Conservation (phyloP, 768 basidiomycete genomes). For the Coprinopsis marcescibilis region DNA sequence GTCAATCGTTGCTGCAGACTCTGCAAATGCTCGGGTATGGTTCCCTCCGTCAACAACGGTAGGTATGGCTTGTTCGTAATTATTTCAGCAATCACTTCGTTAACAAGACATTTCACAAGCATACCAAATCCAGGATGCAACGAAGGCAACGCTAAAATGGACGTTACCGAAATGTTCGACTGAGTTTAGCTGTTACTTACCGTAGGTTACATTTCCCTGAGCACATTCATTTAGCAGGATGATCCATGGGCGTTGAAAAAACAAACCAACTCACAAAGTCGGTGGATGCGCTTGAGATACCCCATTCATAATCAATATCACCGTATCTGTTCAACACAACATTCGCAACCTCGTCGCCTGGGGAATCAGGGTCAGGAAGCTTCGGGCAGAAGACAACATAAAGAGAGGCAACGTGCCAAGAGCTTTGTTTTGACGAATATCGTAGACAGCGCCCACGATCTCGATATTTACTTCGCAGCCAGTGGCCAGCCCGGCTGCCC, state of each 20-base stretch:
- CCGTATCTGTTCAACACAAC: constrained; percentile 59
- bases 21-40: constrained; percentile 66
- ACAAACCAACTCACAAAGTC: constrained; percentile 68
- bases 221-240: neutral
- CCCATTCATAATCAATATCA: constrained; percentile 56
- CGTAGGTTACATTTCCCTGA: constrained; percentile 73
- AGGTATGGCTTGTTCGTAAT: constrained; percentile 55
- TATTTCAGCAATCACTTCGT: neutral
- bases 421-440: too few relatives aligned
- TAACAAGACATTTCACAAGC: constrained; percentile 10
- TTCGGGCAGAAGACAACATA: too few relatives aligned
- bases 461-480: constrained; percentile 48
- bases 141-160: constrained; percentile 46
- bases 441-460: too few relatives aligned
- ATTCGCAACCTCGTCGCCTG: constrained; percentile 62
- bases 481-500: constrained; percentile 64
- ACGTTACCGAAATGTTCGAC: neutral
- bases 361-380: too few relatives aligned
- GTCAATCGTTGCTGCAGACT: constrained; percentile 50
- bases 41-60: constrained; percentile 69
- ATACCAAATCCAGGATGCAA: constrained; percentile 71
- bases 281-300: constrained; percentile 68
- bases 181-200: constrained; percentile 28
- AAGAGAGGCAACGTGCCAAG: too few relatives aligned
- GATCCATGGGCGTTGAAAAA: neutral